phyloP scores from a whole-genome alignment of 305 asterid genomes.

The Ilex paraguariensis region DNA sequence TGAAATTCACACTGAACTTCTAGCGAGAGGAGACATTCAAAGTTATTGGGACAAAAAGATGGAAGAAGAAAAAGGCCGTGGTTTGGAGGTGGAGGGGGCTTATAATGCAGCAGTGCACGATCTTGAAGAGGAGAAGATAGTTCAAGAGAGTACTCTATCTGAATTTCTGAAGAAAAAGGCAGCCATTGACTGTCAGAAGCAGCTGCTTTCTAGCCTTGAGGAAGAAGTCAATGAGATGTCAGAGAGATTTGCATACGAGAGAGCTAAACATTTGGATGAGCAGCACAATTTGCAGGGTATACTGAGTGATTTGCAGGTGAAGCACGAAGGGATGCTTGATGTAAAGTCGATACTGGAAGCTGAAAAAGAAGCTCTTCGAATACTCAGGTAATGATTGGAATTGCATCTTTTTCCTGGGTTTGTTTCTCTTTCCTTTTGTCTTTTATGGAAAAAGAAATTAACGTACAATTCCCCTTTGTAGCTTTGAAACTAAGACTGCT shows the following conservation, averaged over 20 bases:
- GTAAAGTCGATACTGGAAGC: conserved; percentile 76
- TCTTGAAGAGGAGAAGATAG: conserved; percentile 53
- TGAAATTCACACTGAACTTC: conserved; percentile 59
- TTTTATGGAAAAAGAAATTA: no score
- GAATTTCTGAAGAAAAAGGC: conserved; percentile 66
- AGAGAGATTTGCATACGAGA: conserved; percentile 41
- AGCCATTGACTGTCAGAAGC: conserved; percentile 81
- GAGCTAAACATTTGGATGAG: conserved; percentile 35
- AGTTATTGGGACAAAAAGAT: conserved; percentile 55
- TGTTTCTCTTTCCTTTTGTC: no score
- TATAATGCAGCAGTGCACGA: conserved; percentile 35
- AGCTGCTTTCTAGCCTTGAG: conserved; percentile 61
- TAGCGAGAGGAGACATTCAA: conserved; percentile 68
- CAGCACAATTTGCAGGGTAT: conserved; percentile 21
- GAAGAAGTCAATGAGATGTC: conserved; percentile 69
- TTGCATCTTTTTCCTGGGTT: no score
- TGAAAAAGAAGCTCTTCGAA: conserved; percentile 75
- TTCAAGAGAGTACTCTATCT: conserved; percentile 36
- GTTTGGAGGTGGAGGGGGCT: conserved; percentile 41
- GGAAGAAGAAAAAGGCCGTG: conserved; percentile 61
- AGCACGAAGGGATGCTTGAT: conserved; percentile 51
- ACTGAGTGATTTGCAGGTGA: conserved; percentile 37
- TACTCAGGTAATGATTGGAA: conserved; percentile 46
- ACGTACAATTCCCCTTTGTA: no score
- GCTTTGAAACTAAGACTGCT: no score